Conservation (phyloP, 805 yeast genomes). For the Wickerhamiella hasegawae region DNA sequence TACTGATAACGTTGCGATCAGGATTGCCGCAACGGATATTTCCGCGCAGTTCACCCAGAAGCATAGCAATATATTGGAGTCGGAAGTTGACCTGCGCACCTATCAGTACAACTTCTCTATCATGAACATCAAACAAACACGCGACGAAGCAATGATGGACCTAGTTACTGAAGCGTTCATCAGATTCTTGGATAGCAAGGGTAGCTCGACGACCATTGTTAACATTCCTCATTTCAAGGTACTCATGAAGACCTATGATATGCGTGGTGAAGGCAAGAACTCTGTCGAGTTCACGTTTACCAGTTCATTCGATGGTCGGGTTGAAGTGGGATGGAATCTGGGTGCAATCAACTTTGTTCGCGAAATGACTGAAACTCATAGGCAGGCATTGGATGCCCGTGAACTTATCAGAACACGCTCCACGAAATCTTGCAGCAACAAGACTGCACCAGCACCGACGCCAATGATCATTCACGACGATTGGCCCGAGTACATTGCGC, state of each 20-base stretch:
- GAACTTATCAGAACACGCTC: neutral
- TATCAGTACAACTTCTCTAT: constrained; percentile 52
- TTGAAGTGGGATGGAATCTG: constrained; percentile 84
- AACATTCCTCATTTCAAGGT: constrained; percentile 62
- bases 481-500: constrained; percentile 33
- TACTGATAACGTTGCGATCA: constrained; percentile 60
- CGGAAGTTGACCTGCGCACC: constrained; percentile 43
- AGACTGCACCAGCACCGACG: neutral
- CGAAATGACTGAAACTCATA: constrained; percentile 81
- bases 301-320: constrained; percentile 74
- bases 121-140: constrained; percentile 33
- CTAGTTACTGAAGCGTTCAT: constrained; percentile 41
- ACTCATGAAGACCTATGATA: constrained; percentile 61
- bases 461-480: neutral
- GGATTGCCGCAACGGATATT: constrained; percentile 20
- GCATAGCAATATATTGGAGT: constrained; percentile 24
- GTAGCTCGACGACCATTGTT: constrained; percentile 68
- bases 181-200: constrained; percentile 32
- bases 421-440: neutral
- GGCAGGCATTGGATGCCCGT: constrained; percentile 12
- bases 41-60: constrained; percentile 14
- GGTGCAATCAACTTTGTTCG: constrained; percentile 82
- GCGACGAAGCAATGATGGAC: constrained; percentile 17
- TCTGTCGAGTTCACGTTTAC: constrained; percentile 50
- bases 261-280: constrained; percentile 26